These are phyloP conservation scores for Sporothrix pallida DNA, from an alignment of 2,329 filamentous ascomycete genomes.

Conservation along the genomic window DNA sequence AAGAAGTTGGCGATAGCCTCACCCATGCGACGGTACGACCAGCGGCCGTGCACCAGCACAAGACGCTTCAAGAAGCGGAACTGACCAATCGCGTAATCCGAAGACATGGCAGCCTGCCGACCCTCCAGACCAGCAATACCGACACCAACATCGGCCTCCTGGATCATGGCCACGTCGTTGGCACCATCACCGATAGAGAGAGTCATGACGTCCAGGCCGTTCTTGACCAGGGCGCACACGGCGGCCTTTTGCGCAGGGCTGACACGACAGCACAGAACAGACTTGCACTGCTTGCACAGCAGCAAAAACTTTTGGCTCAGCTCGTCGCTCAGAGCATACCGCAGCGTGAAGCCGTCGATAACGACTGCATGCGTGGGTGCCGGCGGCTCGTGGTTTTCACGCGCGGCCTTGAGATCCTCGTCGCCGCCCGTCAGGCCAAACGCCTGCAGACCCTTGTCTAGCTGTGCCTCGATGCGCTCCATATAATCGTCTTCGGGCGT, in stretches of 20 bases:
- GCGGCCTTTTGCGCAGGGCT: constrained; percentile 96
- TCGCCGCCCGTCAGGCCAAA: constrained; percentile 86
- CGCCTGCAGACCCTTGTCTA: constrained; percentile 72
- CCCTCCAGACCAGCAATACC: constrained; percentile 94
- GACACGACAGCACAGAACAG: constrained; percentile 95
- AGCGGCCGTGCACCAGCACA: constrained; percentile 87
- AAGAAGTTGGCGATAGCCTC: constrained; percentile 99
- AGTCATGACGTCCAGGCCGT: constrained; percentile 93
- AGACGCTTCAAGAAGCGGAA: constrained; percentile 87
- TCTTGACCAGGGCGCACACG: constrained; percentile 96
- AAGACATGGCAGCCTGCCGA: constrained; percentile 92
- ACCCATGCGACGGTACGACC: constrained; percentile 92
- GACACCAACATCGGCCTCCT: constrained; percentile 95
- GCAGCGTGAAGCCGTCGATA: constrained; percentile 92
- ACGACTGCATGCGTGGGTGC: constrained; percentile 88
- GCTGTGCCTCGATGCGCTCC: constrained; percentile 67
- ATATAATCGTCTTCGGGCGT: constrained; percentile 57
- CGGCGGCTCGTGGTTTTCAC: constrained; percentile 83
- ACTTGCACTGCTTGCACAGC: constrained; percentile 95
- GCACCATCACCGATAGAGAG: constrained; percentile 91
- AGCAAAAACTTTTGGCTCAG: constrained; percentile 92
- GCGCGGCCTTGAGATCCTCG: constrained; percentile 79
- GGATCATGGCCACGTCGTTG: constrained; percentile 97
- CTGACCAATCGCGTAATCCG: constrained; percentile 93
- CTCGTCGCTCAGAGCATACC: constrained; percentile 80